Percentiles rank a stretch among this genome's conserved stretches.
phyloP scores from a whole-genome alignment of 1,139 yeast genomes.

The Lodderomyces orthopsilosis region DNA sequence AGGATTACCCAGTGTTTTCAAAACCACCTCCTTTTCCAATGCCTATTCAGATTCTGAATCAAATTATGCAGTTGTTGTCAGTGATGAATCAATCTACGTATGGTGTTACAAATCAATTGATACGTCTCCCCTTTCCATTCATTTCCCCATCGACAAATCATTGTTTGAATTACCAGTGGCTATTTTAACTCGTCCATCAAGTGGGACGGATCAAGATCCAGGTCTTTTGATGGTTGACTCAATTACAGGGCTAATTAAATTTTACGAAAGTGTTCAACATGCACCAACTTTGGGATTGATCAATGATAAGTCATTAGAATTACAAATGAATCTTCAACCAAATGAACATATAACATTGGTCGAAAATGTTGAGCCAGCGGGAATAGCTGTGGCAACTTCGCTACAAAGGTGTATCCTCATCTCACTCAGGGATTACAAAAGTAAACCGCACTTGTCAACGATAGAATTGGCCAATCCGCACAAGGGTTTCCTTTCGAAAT shows the following conservation, averaged over 20 bases:
- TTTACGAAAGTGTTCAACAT: conserved; percentile 66
- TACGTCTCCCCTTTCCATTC: conserved; percentile 53
- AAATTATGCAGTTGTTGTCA: conserved; percentile 53
- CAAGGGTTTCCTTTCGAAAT: conserved; percentile 26
- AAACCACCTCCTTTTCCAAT: conserved; percentile 21
- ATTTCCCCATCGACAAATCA: conserved; percentile 34
- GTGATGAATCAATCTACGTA: conserved; percentile 52
- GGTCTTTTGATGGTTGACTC: conserved; percentile 65
- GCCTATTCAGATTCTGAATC: conserved; percentile 58
- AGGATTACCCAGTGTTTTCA: conserved; percentile 50
- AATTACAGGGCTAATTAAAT: conserved; percentile 52
- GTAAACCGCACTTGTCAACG: conserved; percentile 51
- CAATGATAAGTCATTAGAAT: conserved; percentile 38
- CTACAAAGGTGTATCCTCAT: conserved; percentile 64
- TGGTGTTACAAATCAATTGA: conserved; percentile 72
- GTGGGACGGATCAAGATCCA: conserved; percentile 58
- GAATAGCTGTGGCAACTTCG: conserved; percentile 69
- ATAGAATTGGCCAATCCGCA: conserved; percentile 27
- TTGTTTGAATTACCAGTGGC: conserved; percentile 46
- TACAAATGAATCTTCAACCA: conserved; percentile 36
- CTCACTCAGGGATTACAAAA: conserved; percentile 64
- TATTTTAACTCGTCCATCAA: conserved; percentile 62
- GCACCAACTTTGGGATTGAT: conserved; percentile 67
- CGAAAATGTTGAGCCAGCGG: conserved; percentile 71
- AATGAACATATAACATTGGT: conserved; percentile 59